A percentile compares a stretch with the other conserved stretches of the same genome.
Evolutionary conservation across 768 basidiomycete genomes (phyloP).

Genomic region (Termitomyces sp.): DNA sequence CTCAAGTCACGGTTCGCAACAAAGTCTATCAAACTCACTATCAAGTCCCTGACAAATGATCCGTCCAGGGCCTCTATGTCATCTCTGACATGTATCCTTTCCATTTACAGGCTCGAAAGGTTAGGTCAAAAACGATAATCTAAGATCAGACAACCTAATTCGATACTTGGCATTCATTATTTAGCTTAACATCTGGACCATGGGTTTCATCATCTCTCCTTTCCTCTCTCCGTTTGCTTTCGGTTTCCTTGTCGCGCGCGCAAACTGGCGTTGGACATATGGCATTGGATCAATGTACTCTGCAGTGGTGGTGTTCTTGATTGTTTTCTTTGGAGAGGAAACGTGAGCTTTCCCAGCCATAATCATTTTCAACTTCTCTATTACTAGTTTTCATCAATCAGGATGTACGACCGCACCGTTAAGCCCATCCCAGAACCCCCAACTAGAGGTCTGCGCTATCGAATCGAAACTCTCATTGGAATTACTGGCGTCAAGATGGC

Average conservation of each 20-base stretch:
- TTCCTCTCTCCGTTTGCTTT: slow-evolving; percentile 63
- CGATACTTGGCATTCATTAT: not conserved
- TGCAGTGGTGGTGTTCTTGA: slow-evolving; percentile 38
- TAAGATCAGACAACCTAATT: not conserved
- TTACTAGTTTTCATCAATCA: slow-evolving; percentile 9
- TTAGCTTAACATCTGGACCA: slow-evolving; percentile 54
- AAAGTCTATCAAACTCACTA: not conserved
- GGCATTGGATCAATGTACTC: slow-evolving; percentile 61
- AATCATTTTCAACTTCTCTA: not conserved
- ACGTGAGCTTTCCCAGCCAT: slow-evolving; percentile 37
- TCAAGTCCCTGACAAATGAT: not conserved
- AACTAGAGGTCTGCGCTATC: slow-evolving; percentile 36
- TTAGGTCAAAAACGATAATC: slow-evolving; percentile 28
- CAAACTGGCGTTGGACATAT: slow-evolving; percentile 62
- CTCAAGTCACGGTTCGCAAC: slow-evolving; percentile 54
- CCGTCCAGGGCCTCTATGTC: slow-evolving; percentile 48
- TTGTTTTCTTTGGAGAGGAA: slow-evolving; percentile 49
- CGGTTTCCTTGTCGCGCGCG: slow-evolving; percentile 61
- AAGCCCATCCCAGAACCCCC: slow-evolving; percentile 36
- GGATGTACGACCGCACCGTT: slow-evolving; percentile 51
- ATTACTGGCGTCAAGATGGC: slow-evolving; percentile 51
- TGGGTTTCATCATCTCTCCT: slow-evolving; percentile 59
- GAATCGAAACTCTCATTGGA: slow-evolving; percentile 50
- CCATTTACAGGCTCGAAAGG: slow-evolving; percentile 66
- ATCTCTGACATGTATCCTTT: slow-evolving; percentile 67